These are phyloP conservation scores for Colletotrichum sp. DNA, from an alignment of 2,329 filamentous ascomycete genomes.

Conservation along the genomic window DNA sequence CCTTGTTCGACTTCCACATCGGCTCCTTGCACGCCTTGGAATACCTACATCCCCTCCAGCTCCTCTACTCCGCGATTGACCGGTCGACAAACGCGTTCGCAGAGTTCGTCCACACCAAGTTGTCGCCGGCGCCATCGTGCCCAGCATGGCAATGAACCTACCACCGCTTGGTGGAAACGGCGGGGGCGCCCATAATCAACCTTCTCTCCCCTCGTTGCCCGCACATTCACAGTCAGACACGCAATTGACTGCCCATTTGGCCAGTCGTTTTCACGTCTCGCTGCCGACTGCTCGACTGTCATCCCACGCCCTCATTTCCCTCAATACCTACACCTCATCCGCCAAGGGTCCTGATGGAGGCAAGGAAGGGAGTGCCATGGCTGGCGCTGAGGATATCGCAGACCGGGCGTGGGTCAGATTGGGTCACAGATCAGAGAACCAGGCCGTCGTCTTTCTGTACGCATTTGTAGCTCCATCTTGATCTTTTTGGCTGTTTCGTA, in stretches of 20 bases:
- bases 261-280: constrained; percentile 89
- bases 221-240: constrained; percentile 81
- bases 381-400: constrained; percentile 90
- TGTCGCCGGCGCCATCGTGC: constrained; percentile 25
- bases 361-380: constrained; percentile 90
- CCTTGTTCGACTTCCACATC: background rate
- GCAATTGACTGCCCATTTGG: constrained; percentile 81
- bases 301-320: constrained; percentile 86
- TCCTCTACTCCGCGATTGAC: background rate
- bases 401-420: constrained; percentile 84
- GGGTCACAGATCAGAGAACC: constrained; percentile 89
- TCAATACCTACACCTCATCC: constrained; percentile 95
- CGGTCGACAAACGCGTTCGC: background rate
- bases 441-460: constrained; percentile 91
- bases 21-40: background rate
- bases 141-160: constrained; percentile 66
- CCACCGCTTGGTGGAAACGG: constrained; percentile 51
- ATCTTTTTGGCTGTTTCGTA: background rate
- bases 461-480: constrained; percentile 32
- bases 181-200: constrained; percentile 75
- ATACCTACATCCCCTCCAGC: background rate
- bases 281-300: constrained; percentile 88
- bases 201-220: constrained; percentile 87
- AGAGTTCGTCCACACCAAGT: background rate
- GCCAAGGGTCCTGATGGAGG: constrained; percentile 87